phyloP scores from a whole-genome alignment of 1,139 yeast species.

The Lodderomyces theae region DNA sequence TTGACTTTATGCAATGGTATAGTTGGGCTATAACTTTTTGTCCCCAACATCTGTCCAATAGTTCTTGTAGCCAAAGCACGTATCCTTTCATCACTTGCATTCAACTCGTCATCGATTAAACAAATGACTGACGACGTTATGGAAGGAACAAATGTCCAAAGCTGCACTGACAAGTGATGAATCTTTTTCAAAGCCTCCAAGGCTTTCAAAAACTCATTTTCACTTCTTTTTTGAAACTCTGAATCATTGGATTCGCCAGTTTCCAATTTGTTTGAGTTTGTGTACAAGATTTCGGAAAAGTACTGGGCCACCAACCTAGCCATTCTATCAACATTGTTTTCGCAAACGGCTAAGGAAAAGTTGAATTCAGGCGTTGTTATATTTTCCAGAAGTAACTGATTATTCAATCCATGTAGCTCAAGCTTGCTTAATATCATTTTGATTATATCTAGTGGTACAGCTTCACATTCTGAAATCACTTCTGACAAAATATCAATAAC shows the following conservation, averaged over 20 bases:
- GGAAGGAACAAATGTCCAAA: conserved; percentile 81
- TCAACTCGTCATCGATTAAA: conserved; percentile 74
- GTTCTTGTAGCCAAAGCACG: conserved; percentile 72
- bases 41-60: conserved; percentile 63
- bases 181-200: conserved; percentile 52
- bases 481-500: conserved; percentile 72
- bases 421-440: conserved; percentile 60
- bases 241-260: conserved; percentile 19
- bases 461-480: conserved; percentile 70
- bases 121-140: conserved; percentile 73
- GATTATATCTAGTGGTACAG: conserved; percentile 62
- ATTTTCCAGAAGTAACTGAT: conserved; percentile 14
- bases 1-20: conserved; percentile 34
- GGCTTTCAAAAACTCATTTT: conserved; percentile 20
- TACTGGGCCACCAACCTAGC: conserved; percentile 77
- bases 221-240: conserved; percentile 2
- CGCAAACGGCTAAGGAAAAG: conserved; percentile 67
- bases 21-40: conserved; percentile 22
- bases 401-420: conserved; percentile 18
- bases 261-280: conserved; percentile 32
- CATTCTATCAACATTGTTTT: conserved; percentile 68
- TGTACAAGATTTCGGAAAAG: conserved; percentile 72
- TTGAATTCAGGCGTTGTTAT: conserved; percentile 58
- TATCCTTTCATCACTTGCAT: conserved; percentile 63
- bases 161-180: conserved; percentile 60